phyloP scores from a whole-genome alignment of 2,329 filamentous ascomycete genomes.

The Colletotrichum sp. region DNA sequence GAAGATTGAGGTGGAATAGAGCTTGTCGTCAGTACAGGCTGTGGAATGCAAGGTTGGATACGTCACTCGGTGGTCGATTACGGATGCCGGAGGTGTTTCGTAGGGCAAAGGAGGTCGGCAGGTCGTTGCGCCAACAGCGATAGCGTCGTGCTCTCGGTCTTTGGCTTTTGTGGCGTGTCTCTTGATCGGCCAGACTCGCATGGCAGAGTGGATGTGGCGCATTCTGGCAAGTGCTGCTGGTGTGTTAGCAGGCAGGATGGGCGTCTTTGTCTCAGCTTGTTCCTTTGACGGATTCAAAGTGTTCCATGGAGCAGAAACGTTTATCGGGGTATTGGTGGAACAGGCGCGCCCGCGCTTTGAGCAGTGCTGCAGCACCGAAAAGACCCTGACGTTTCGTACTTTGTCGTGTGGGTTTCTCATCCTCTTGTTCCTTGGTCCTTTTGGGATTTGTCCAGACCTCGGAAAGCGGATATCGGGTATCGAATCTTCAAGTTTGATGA shows the following conservation, averaged over 20 bases:
- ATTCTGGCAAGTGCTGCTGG: background rate
- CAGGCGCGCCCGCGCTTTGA: conserved; percentile 1
- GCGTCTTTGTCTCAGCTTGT: conserved; percentile 2
- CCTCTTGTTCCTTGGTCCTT: background rate
- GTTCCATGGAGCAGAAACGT: background rate
- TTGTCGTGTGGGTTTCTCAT: background rate
- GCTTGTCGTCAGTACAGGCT: background rate
- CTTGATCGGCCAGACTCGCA: background rate
- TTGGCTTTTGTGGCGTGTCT: conserved; percentile 7
- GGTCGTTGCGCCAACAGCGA: background rate
- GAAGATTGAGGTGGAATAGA: background rate
- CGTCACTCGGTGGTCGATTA: background rate
- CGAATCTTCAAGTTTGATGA: background rate
- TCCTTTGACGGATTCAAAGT: conserved; percentile 2
- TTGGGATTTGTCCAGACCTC: background rate
- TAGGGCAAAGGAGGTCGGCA: background rate
- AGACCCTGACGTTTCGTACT: background rate
- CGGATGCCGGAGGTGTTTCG: background rate
- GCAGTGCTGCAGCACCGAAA: background rate
- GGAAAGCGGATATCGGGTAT: background rate
- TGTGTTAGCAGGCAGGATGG: background rate
- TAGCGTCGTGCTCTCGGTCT: conserved; percentile 5
- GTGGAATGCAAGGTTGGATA: background rate
- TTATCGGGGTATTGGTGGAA: background rate
- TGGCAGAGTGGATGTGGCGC: conserved; percentile 3